Evolutionary conservation across 192 early-diverging fungal genomes (phyloP).

Genomic region (Chytriomyces confervae): DNA sequence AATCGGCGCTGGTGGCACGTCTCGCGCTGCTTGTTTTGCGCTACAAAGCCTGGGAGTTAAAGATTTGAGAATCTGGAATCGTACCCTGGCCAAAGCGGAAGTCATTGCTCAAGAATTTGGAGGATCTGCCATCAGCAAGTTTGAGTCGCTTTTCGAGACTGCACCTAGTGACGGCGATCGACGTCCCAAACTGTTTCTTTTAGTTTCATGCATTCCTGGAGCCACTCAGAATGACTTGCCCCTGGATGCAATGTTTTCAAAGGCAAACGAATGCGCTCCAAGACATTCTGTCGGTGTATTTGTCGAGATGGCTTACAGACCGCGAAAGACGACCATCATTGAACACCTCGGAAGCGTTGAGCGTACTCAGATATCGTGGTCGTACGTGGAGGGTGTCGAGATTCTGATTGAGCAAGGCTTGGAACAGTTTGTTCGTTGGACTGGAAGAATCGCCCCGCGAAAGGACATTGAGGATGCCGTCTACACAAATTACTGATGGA

Average conservation of each 20-base stretch:
- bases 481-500: conserved; percentile 38
- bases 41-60: conserved; percentile 63
- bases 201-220: conserved; percentile 87
- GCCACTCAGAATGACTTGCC: conserved; percentile 52
- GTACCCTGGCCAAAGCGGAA: conserved; percentile 77
- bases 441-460: conserved; percentile 65
- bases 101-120: conserved; percentile 59
- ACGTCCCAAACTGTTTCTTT: conserved; percentile 60
- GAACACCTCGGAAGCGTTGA: conserved; percentile 63
- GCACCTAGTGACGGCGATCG: conserved; percentile 19
- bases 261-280: conserved; percentile 25
- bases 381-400: conserved; percentile 81
- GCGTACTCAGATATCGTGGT: conserved; percentile 33
- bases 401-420: conserved; percentile 92
- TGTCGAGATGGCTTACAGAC: conserved; percentile 94
- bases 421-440: conserved; percentile 91
- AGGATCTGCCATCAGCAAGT: conserved; percentile 45
- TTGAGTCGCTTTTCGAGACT: conserved; percentile 62
- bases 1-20: conserved; percentile 93
- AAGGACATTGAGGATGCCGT: conserved; percentile 59
- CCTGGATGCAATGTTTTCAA: conserved; percentile 55
- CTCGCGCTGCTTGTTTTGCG: conserved; percentile 88
- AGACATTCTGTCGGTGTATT: conserved; percentile 67
- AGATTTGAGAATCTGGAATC: conserved; percentile 85
- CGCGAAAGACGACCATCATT: conserved; percentile 82